Base-by-base conservation (phyloP, 108 stramenopile genomes). In the Nannochloropsis salina region DNA sequence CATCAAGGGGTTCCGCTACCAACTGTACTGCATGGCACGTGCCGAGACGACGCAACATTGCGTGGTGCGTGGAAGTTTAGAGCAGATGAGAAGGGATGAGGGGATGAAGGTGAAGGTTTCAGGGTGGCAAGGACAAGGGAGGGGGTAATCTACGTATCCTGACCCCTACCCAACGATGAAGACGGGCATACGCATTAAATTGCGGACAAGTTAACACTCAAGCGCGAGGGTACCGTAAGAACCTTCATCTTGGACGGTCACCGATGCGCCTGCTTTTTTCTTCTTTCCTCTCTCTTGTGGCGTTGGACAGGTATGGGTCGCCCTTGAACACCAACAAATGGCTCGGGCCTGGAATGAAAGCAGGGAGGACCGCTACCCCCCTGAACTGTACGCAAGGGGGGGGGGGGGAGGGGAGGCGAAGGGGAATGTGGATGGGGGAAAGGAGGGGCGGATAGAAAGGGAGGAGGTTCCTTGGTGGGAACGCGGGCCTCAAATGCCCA, bases 1-100 rank as follows among this genome's bases (percentile, higher is more conserved):
- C 90, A 96, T 96, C 89, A 96, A 96, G 85, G 95, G 95, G 45
- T 96, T 92, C 90, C 93, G 94, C 18, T 96, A 96, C 86, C 94
- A 96, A 82, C 85, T 96, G 84, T 93, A 94, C 83, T 96, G 95
- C 85, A 92, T 96, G 43, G 92, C 93, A 44, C 94, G 95, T 82
- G 93, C 94, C 40, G 92, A 91, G n/a, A 91, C 91, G 51, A 90
- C 94, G 85, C 84, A 88, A 42, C 95, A 96, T 86, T 93, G 94
- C 41, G 93, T 96, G 41, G 47, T 96, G 42, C 61, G 61, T 96
- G 94, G 95, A 90, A 31, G 31, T 31, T 31, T 31, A 31, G 31
- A 31, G 31, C 31, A 31, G 3, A n/a, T 15, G 8, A n/a, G 61
- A 6, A 74, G 61, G 61, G 61, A 74, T 15, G 8, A n/a, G n/a